Conservation (phyloP, 805 yeast genomes). For the Saccharomycopsis fibuligera region DNA sequence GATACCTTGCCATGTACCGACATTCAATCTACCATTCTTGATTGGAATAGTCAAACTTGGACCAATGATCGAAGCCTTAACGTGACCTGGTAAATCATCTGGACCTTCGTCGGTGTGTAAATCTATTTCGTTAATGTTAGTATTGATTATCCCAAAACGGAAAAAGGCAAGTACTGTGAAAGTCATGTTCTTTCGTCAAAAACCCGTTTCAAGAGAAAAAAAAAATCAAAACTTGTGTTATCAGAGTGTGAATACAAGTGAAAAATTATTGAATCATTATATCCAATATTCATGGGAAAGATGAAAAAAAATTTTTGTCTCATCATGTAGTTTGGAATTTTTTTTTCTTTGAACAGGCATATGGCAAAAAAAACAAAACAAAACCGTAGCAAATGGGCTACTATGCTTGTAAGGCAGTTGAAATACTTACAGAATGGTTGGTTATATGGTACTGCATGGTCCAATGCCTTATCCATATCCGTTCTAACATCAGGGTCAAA, state of each 20-base stretch:
- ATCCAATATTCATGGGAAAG: too few relatives aligned
- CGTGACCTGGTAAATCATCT: conserved; percentile 84
- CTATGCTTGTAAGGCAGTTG: background rate
- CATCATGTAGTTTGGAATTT: too few relatives aligned
- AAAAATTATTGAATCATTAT: background rate
- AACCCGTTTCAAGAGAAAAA: too few relatives aligned
- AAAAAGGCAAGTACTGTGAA: too few relatives aligned
- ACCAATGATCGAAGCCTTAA: conserved; percentile 58
- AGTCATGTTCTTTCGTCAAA: too few relatives aligned
- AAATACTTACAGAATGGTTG: conserved; percentile 18
- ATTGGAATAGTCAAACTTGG: conserved; percentile 64
- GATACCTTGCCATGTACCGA: conserved; percentile 86
- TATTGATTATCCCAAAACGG: too few relatives aligned
- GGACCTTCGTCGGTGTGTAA: conserved; percentile 68
- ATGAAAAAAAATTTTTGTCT: too few relatives aligned
- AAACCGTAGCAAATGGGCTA: background rate
- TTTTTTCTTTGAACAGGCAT: background rate
- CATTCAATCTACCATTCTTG: conserved; percentile 54
- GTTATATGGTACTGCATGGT: conserved; percentile 61
- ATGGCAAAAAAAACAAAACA: too few relatives aligned
- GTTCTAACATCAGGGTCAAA: conserved; percentile 71
- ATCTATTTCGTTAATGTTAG: conserved; percentile 36
- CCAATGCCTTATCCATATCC: conserved; percentile 61
- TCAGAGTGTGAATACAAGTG: background rate
- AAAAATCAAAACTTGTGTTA: too few relatives aligned